Base-by-base conservation (phyloP, 1,139 yeast species). In the Starmera stellimalicola region DNA sequence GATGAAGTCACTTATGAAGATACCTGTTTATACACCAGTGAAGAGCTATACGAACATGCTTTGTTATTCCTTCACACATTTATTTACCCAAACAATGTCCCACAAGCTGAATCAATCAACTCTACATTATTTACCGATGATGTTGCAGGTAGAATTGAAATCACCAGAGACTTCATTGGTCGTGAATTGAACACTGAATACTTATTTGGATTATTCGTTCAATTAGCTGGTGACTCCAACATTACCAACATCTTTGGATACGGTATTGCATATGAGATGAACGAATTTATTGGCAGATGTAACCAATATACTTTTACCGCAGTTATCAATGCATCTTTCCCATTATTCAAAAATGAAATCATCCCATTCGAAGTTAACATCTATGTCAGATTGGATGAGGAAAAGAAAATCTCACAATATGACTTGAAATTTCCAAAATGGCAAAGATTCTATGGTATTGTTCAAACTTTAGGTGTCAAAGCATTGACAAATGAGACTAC, bases 141-240 rank as follows among this genome's bases (percentile, higher is more conserved):
- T 32, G 36, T 33, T 18, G 34, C 34, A n/a, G 50, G 50, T 15
- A 35, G 44, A 30, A 44, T 45, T 16, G 40, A 40, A 16, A 34
- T 44, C 19, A 44, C 52, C 7, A 39, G 52, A 37, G 33, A 37
- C 11, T 48, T 37, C 20, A 38, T 31, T 14, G 51, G 50, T 9
- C 33, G 28, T n/a, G 51, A 47, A 33, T 36, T 45, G 30, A 45
- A 45, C 29, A 45, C 51, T 11, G 50, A 45, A 27, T 47, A 45
- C 28, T 23, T 45, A 16, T 48, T 45, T 35, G 52, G 48, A 6
- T 26, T 45, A n/a, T 47, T 47, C 27, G 32, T 33, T 14, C 26
- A 30, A 7, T 40, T 46, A 17, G 34, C 32, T 16, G 29, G 29
- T 17, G 26, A 15, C 8, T 11, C 19, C 6, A 15, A 25, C 11